Evolutionary conservation across 371 early-diverging fungal genomes (phyloP), one percentile per base, ranked within the genome.

Genomic region (Mucor lusitanicus): DNA sequence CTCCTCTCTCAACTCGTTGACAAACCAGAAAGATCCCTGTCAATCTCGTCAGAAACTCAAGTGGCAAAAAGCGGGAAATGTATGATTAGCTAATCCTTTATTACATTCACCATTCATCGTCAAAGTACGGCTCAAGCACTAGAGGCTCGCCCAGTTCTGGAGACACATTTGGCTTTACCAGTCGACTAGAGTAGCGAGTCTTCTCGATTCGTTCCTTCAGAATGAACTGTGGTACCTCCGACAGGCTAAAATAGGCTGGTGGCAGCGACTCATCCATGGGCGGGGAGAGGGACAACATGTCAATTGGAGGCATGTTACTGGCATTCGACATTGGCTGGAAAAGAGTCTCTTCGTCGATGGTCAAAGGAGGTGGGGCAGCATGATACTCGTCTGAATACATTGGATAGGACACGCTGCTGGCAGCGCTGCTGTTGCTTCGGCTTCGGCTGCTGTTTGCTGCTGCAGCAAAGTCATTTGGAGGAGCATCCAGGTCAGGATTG

Each of bases 71-170:
- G n/a, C 42, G 42, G 42, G 42, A 42, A n/a, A 42, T 15, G n/a
- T 2, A 17, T 42, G 42, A 4, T 42, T 42, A 42, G 15, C 8
- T 35, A 35, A 35, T 35, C 35, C 9, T 35, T 35, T 35, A 35
- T 35, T 35, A 9, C 6, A 9, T 17, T 42, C 42, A 42, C 42
- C 42, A 42, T 42, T 42, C 42, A 42, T 15, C 42, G 21, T 50
- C 25, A 3, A 50, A 50, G 21, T 65, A 39, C 21, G 61, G 58
- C 19, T 53, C 50, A 13, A 68, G 15, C 23, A 61, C 33, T 1
- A 68, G 33, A 13, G 73, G 66, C 9, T 73, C 63, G 28, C 69
- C 69, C 25, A 73, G 32, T 17, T 73, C 69, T 9, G 59, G 37
- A 3, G 50, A 35, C 6, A 65, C 35, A n/a, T 42, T 53, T n/a